Base-by-base conservation (phyloP, 192 early-diverging fungal species). In the Coemansia asiatica region DNA sequence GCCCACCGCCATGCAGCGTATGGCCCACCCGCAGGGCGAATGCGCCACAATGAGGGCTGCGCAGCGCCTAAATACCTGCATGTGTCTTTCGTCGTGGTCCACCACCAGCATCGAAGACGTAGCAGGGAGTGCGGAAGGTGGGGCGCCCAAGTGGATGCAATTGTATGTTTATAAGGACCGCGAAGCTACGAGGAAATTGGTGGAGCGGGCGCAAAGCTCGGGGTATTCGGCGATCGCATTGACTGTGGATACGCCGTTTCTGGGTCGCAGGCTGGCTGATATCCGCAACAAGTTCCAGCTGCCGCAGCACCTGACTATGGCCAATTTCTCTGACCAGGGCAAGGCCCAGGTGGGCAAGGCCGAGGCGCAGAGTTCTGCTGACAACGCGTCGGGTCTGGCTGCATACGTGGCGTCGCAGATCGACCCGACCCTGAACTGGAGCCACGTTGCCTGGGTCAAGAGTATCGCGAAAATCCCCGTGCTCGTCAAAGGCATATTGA, bases 401-500 rank as follows among this genome's bases (percentile, higher is more conserved):
- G 40, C 78, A 9, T 81, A 81, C 21, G 78, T 81, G 25, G 71
- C 70, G 4, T 72, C 71, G 59, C 77, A 77, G 46, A 71, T 74
- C 19, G 97, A 98, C 70, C 82, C 93, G 22, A 81, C 83, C 7
- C 68, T 98, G 35, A 89, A 70, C 67, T 98, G 95, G 95, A 73
- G 92, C 28, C 69, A 74, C 63, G 81, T 97, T 26, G 65, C 76
- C 12, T 97, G 95, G 95, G 86, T 98, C 51, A 85, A 82, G 66
- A 83, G 86, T 47, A 88, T 93, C 35, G 88, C 94, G 0, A 68
- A 75, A 2, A 72, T 97, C 60, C 94, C 94, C 4, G 87, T 98
- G 27, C 69, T 96, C 2, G 84, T 97, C 35, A 99, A 99, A 79
- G 97, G 97, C 56, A 83, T 99, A 3, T 87, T 96, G 59, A 91